A percentile compares a stretch with the other conserved stretches of the same genome.
Conservation (phyloP, 2,329 filamentous ascomycete species). For the Colletotrichum cordylinicola region DNA sequence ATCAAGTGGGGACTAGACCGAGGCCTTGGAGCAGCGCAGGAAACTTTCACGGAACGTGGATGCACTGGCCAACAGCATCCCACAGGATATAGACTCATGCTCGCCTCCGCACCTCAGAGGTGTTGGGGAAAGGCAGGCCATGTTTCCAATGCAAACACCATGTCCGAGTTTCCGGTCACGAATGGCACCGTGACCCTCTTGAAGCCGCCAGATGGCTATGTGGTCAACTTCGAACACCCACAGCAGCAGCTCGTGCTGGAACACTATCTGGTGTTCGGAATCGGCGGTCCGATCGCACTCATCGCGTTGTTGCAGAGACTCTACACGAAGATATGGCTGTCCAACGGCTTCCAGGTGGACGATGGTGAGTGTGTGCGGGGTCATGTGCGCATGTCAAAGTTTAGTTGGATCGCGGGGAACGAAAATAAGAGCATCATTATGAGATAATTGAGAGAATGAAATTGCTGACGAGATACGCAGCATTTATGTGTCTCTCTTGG, state of each 20-base stretch:
- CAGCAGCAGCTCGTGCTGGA: slow-evolving; percentile 22
- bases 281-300: slow-evolving; percentile 21
- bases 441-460: background rate
- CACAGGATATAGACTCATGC: background rate
- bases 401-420: background rate
- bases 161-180: slow-evolving; percentile 1
- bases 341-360: slow-evolving; percentile 25
- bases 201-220: slow-evolving; percentile 24
- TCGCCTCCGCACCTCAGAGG: background rate
- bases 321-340: slow-evolving; percentile 32
- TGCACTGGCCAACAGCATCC: background rate
- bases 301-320: slow-evolving; percentile 24
- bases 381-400: background rate
- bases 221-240: slow-evolving; percentile 31
- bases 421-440: background rate
- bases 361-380: slow-evolving; percentile 23
- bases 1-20: background rate
- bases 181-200: slow-evolving; percentile 7
- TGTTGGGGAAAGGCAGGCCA: background rate
- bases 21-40: background rate
- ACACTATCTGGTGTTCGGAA: slow-evolving; percentile 26
- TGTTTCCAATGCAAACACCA: background rate
- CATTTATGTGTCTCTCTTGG: slow-evolving; percentile 23
- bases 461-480: background rate
- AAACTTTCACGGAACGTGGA: background rate